These are phyloP conservation scores for Ambispora gerdemannii DNA, from an alignment of 192 early-diverging fungal genomes.

Conservation along the genomic window DNA sequence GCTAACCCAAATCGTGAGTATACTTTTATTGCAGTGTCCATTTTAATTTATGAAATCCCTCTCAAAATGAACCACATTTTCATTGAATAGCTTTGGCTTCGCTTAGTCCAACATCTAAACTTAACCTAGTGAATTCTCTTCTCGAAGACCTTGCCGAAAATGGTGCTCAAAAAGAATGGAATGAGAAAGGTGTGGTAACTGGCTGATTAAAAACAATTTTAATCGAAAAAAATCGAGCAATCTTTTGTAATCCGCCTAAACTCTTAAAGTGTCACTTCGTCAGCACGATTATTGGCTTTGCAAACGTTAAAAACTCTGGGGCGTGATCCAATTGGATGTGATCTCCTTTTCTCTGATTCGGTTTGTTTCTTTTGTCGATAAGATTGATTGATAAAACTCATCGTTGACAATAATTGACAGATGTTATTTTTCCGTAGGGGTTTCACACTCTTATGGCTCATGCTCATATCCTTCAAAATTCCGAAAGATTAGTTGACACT, in stretches of 20 bases:
- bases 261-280: background rate
- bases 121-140: constrained; percentile 3
- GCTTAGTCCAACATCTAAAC: background rate
- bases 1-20: constrained; percentile 1
- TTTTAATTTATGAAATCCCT: background rate
- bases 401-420: background rate
- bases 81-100: background rate
- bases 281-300: constrained; percentile 52
- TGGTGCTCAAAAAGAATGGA: constrained; percentile 20
- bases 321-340: constrained; percentile 55
- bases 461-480: constrained; percentile 32
- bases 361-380: constrained; percentile 32
- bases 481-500: constrained; percentile 36
- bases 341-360: constrained; percentile 51
- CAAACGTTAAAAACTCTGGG: constrained; percentile 58
- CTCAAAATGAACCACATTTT: background rate
- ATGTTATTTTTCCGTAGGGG: constrained; percentile 31
- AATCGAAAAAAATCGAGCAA: background rate
- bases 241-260: background rate
- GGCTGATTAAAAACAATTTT: too few relatives aligned
- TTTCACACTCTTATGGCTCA: constrained; percentile 37
- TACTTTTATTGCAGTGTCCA: background rate
- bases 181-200: constrained; percentile 6
- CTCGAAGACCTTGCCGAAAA: constrained; percentile 22
- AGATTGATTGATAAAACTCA: background rate